Evolutionary conservation across 2,329 filamentous ascomycete species (phyloP).

Genomic region (Iodosphaeria phyllophila): DNA sequence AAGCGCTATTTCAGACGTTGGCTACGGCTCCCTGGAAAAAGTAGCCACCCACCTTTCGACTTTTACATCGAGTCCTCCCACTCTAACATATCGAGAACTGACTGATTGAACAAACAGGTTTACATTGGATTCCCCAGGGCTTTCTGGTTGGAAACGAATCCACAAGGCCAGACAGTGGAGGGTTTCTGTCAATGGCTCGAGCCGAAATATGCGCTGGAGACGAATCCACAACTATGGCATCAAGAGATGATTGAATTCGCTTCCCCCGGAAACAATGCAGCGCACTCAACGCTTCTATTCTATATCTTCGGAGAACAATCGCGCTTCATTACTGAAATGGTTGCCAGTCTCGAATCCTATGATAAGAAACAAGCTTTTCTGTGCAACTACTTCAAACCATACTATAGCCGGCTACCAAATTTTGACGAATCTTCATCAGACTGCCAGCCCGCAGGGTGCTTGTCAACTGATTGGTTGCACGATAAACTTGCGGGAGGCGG

Average conservation of each 20-base stretch:
- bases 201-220: slow-evolving; percentile 44
- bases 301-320: slow-evolving; percentile 54
- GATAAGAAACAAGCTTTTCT: slow-evolving; percentile 34
- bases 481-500: slow-evolving; percentile 69
- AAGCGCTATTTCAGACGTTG: slow-evolving; percentile 42
- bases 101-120: slow-evolving; percentile 12
- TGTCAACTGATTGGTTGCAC: slow-evolving; percentile 60
- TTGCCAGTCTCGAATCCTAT: slow-evolving; percentile 21
- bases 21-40: slow-evolving; percentile 57
- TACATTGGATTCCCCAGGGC: slow-evolving; percentile 54
- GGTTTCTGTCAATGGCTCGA: slow-evolving; percentile 63
- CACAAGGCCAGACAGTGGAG: slow-evolving; percentile 23
- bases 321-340: slow-evolving; percentile 26
- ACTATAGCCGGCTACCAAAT: slow-evolving; percentile 55
- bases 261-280: slow-evolving; percentile 33
- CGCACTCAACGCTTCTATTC: slow-evolving; percentile 73
- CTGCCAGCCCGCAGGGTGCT: slow-evolving; percentile 42
- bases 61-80: too few relatives aligned
- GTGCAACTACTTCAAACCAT: slow-evolving; percentile 53
- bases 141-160: slow-evolving; percentile 44
- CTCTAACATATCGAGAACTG: slow-evolving; percentile 5
- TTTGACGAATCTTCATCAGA: slow-evolving; percentile 33
- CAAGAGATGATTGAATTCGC: slow-evolving; percentile 65
- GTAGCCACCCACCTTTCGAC: slow-evolving; percentile 14
- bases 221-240: slow-evolving; percentile 48